phyloP scores from a whole-genome alignment of 345 rosid genomes.

The Boechera retrofracta region DNA sequence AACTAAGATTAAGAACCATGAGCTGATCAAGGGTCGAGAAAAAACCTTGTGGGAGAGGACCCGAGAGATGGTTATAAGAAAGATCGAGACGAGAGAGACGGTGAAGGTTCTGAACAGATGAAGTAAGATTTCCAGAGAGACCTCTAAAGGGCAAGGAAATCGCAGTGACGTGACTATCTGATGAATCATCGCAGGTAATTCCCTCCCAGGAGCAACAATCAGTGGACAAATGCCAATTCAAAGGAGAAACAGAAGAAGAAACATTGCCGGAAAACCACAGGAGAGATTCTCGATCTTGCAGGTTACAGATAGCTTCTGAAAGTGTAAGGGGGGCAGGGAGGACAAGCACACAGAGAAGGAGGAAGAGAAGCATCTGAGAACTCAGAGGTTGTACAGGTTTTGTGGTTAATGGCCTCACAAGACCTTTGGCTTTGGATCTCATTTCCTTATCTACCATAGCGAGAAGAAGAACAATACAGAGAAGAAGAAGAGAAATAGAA shows the following conservation, averaged over 20 bases:
- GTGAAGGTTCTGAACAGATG: conserved; percentile 49
- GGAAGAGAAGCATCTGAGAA: conserved; percentile 8
- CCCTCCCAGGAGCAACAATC: conserved; percentile 84
- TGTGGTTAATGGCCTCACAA: background rate
- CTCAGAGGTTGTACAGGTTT: background rate
- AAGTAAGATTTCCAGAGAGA: conserved; percentile 53
- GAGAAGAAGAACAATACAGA: background rate
- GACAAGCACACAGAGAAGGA: conserved; percentile 29
- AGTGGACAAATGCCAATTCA: conserved; percentile 51
- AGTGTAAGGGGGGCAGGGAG: conserved; percentile 7
- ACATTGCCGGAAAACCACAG: conserved; percentile 47
- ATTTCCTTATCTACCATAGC: background rate
- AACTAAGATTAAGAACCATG: conserved; percentile 67
- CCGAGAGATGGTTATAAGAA: conserved; percentile 61
- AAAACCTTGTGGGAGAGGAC: conserved; percentile 54
- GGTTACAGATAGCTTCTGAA: conserved; percentile 50
- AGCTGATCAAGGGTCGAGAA: conserved; percentile 53
- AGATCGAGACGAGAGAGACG: conserved; percentile 61
- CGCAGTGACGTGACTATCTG: conserved; percentile 48
- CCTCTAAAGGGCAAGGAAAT: conserved; percentile 58
- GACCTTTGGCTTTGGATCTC: conserved; percentile 6
- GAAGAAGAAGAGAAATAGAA: background rate
- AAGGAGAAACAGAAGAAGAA: conserved; percentile 39
- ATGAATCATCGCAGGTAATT: conserved; percentile 48
- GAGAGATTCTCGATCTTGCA: conserved; percentile 55